phyloP scores from a whole-genome alignment of 2,329 filamentous ascomycete genomes.

The Aspergillus quadrilineatus region DNA sequence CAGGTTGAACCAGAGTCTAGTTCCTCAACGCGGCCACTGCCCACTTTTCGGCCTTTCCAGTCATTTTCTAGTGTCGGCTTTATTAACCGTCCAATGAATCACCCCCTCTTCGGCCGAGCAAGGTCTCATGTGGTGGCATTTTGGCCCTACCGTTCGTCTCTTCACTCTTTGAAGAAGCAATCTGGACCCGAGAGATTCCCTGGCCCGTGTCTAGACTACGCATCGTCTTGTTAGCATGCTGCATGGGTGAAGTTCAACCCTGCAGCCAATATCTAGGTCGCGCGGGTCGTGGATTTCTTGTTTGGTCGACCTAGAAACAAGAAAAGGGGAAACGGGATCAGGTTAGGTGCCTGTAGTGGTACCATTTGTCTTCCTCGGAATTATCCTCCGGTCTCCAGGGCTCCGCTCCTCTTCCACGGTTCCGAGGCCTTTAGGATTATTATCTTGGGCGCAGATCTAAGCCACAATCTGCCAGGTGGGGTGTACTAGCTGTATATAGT shows the following conservation, averaged over 20 bases:
- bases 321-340: too few species aligned
- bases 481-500: slow-evolving; percentile 1
- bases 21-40: neutral
- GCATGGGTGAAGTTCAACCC: too few species aligned
- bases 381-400: neutral
- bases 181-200: neutral
- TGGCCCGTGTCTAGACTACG: neutral
- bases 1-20: neutral
- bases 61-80: neutral
- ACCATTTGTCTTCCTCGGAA: neutral
- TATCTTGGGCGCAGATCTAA: neutral
- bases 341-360: too few species aligned
- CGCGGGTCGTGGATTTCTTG: neutral
- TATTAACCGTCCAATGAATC: neutral
- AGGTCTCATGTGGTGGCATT: neutral
- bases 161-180: neutral
- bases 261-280: neutral
- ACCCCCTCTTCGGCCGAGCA: neutral
- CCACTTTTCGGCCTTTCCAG: neutral
- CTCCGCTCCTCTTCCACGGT: neutral
- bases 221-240: neutral
- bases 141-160: neutral
- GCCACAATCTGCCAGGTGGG: neutral
- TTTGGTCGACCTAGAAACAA: neutral
- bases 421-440: neutral